Evolutionary conservation across 192 early-diverging fungal species (phyloP), one percentile per base, ranked within the genome.

Genomic region (Coemansia nantahalensis): DNA sequence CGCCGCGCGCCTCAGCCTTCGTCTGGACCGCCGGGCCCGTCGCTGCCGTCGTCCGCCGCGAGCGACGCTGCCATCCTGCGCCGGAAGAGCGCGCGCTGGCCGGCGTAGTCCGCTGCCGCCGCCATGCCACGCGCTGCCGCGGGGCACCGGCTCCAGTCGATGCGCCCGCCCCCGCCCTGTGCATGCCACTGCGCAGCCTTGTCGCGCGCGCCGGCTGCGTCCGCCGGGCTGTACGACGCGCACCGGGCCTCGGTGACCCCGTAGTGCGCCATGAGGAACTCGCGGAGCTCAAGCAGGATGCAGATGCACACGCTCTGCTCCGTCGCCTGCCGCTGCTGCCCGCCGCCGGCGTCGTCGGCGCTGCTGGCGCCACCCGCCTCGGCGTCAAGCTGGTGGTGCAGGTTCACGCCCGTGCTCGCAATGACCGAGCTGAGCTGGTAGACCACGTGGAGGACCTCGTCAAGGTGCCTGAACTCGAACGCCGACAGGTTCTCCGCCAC

Each of bases 401-500:
- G 36, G 45, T 78, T 82, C 34, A 84, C 79, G 18, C 86, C 92
- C 3, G 81, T 68, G 16, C 88, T 82, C 2, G 90, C 84, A 26
- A 94, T 71, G 4, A 88, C 67, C 15, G 90, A 73, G 63, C 86
- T 83, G 39, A 87, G 79, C 42, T 83, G 79, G 65, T 90, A 84
- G 12, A 90, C 74, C 6, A 94, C 79, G 39, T 79, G 76, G 18
- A 92, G 55, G 14, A 93, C 80, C 70, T 97, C 95, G 32, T 93
- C 93, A 34, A 82, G 68, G 13, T 80, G 82, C 57, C 86, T 87
- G 59, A 84, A 94, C 45, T 92, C 82, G 10, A 97, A 64, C 3
- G 84, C 74, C 0, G 93, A 82, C 21, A 95, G 53, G 61, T 86
- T 92, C 46, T 95, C 93, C 0, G 86, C 90, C 5, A 94, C 62